Base-by-base conservation (phyloP, 2,329 filamentous ascomycete species). In the Hymenoscyphus fraxineus region DNA sequence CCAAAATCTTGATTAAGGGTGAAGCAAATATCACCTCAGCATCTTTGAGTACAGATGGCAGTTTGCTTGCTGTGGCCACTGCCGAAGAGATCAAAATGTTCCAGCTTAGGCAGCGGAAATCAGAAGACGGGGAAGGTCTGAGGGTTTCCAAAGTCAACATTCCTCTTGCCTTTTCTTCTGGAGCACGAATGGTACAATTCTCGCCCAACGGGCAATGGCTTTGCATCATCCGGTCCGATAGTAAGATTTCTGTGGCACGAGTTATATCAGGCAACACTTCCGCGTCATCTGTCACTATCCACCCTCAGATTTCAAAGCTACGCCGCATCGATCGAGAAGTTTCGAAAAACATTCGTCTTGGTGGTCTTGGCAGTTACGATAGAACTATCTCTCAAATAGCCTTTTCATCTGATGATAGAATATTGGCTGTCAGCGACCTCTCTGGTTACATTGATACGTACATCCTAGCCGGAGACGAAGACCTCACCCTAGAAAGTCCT, bases 371-470 rank as follows among this genome's bases (percentile, higher is more conserved):
- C n/a, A 79, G 80, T 32, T 98, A 97, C 77, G 86, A 92, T 67
- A 85, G 90, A 74, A 88, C 83, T 56, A 87, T 98, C 69, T 88
- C 85, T 41, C 89, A 91, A 62, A 76, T 89, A 32, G 82, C 88
- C 1, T 97, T 98, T 76, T 93, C 93, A 10, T 81, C 88, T 5
- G 90, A 97, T 74, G 92, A 91, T 74, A 87, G 84, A 69, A 85
- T 96, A 67, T 80, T 98, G 58, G 93, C 90, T 9, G 85, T 88
- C 38, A 88, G 89, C 58, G 94, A 97, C 75, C 78, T 97, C 61
- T 88, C 90, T 55, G 95, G 95, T 55, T 92, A 88, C 76, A 82
- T 98, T 39, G 93, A 98, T 74, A 92, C 89, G 19, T 99, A 93
- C 91, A 79, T 92, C 1, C 78, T 96, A 62, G 83, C 86, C 73